phyloP scores from a whole-genome alignment of 2,329 filamentous ascomycete species.

The Fusarium redolens region DNA sequence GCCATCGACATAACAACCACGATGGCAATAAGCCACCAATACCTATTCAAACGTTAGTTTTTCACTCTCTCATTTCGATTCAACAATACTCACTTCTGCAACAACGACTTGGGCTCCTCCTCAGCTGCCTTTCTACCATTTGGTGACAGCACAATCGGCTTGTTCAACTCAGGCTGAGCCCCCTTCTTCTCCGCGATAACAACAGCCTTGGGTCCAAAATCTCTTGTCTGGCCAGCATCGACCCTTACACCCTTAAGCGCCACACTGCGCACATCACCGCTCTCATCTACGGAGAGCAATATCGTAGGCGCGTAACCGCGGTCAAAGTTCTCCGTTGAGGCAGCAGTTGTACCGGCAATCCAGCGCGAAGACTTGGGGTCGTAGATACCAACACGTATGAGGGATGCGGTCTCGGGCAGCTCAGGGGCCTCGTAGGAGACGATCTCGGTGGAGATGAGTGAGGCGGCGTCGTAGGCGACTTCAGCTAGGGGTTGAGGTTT shows the following conservation, averaged over 20 bases:
- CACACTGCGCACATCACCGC: slow-evolving; percentile 61
- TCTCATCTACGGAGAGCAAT: slow-evolving; percentile 61
- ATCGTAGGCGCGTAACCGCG: slow-evolving; percentile 71
- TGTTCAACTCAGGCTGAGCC: slow-evolving; percentile 69
- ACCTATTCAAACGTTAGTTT: slow-evolving; percentile 60
- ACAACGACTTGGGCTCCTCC: slow-evolving; percentile 70
- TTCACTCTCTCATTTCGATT: neutral
- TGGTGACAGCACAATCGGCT: slow-evolving; percentile 69
- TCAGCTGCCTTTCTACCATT: slow-evolving; percentile 69
- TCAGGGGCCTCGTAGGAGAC: slow-evolving; percentile 68
- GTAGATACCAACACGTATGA: slow-evolving; percentile 70
- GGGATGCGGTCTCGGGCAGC: slow-evolving; percentile 56
- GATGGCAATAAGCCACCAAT: slow-evolving; percentile 73
- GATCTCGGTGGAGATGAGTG: slow-evolving; percentile 58
- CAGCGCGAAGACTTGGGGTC: slow-evolving; percentile 60
- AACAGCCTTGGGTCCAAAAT: slow-evolving; percentile 71
- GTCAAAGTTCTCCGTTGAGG: slow-evolving; percentile 66
- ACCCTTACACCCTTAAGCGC: slow-evolving; percentile 67
- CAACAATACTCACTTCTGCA: slow-evolving; percentile 69
- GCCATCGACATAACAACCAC: slow-evolving; percentile 64
- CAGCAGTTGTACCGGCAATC: slow-evolving; percentile 66
- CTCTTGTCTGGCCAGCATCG: slow-evolving; percentile 72
- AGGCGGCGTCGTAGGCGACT: slow-evolving; percentile 64
- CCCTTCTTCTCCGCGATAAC: slow-evolving; percentile 62
- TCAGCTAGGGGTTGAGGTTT: slow-evolving; percentile 63